Conservation (phyloP, 805 yeast genomes). For the Debaryomyces maramus region DNA sequence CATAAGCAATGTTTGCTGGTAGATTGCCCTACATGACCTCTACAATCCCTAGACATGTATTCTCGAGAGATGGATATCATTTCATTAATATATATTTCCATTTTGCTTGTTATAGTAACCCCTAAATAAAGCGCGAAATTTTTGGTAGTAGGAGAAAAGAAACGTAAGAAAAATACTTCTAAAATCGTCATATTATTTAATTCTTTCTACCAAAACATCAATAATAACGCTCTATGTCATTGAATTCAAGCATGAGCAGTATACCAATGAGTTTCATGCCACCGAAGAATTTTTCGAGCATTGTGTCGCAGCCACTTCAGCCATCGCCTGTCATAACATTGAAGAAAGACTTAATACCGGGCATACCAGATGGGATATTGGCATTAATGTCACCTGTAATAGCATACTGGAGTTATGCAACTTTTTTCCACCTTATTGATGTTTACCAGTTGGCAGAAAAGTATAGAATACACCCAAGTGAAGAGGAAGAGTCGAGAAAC, state of each 20-base stretch:
- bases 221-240: background rate
- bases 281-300: slow-evolving; percentile 16
- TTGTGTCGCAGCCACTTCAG: slow-evolving; percentile 12
- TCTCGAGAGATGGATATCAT: no score
- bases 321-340: slow-evolving; percentile 20
- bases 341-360: slow-evolving; percentile 50
- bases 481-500: slow-evolving; percentile 75
- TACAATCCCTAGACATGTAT: no score
- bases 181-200: slow-evolving; percentile 1
- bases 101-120: no score
- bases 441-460: slow-evolving; percentile 70
- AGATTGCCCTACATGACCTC: no score
- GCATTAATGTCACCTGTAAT: slow-evolving; percentile 75
- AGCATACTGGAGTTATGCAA: slow-evolving; percentile 80
- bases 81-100: no score
- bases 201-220: background rate
- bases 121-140: background rate
- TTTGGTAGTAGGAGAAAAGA: background rate
- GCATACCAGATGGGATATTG: slow-evolving; percentile 68
- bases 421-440: slow-evolving; percentile 75
- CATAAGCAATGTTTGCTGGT: no score
- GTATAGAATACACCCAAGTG: slow-evolving; percentile 90
- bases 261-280: slow-evolving; percentile 5
- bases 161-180: background rate
- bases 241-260: background rate